Conservation (phyloP, 257 asterid species). For the Rhazya stricta region DNA sequence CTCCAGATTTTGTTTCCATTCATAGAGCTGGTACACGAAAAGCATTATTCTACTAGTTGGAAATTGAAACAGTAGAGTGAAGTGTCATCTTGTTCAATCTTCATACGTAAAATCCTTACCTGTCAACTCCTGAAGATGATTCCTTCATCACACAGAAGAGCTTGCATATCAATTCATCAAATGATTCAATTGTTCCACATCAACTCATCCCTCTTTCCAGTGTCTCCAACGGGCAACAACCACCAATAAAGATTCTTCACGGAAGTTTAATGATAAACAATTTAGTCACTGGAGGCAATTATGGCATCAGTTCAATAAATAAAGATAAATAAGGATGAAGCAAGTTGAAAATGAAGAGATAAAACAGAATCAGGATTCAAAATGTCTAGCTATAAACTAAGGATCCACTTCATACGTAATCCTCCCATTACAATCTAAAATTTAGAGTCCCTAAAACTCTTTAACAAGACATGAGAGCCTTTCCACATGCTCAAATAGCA, state of each 20-base stretch:
- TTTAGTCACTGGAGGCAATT: background rate
- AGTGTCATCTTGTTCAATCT: background rate
- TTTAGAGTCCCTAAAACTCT: background rate
- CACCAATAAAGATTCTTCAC: slow-evolving; percentile 9
- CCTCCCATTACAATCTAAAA: background rate
- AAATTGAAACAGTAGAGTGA: background rate
- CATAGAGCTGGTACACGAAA: slow-evolving; percentile 34
- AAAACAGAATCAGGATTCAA: background rate
- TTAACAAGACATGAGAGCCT: background rate
- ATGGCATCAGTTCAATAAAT: background rate
- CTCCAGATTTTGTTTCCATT: slow-evolving; percentile 38
- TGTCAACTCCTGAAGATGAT: background rate
- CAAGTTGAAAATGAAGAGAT: background rate
- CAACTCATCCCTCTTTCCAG: background rate
- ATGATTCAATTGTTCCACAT: background rate
- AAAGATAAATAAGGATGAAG: background rate
- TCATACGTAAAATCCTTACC: background rate
- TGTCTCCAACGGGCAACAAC: slow-evolving; percentile 1
- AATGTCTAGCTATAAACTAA: background rate
- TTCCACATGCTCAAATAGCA: background rate
- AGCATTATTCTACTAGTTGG: slow-evolving; percentile 5
- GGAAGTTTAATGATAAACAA: background rate
- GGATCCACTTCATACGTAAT: background rate
- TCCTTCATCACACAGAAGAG: background rate
- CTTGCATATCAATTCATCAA: slow-evolving; percentile 8